Base-by-base conservation (phyloP, 208 protist genomes). In the Leishmania turanica region DNA sequence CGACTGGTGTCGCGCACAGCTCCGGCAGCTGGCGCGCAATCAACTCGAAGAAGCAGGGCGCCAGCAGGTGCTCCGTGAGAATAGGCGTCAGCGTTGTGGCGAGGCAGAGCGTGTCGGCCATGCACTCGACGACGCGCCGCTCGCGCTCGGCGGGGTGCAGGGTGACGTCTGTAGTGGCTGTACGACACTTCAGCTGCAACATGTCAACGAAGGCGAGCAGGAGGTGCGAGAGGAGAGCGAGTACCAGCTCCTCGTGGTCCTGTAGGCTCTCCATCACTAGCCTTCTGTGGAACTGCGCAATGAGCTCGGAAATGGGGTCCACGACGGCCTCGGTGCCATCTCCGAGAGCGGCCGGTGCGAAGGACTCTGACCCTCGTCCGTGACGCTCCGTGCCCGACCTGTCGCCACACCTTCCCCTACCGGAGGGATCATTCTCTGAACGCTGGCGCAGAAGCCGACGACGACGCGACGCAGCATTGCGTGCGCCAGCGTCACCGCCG, bases 81-180 rank as follows among this genome's bases (percentile, higher is more conserved):
- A 96, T 86, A n/a, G 94, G 93, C 17, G 86, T 85, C 31, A 94
- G 75, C 1, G 91, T 88, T 1, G 87, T 93, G 65, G 94, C 82
- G 27, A 96, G 81, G 77, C 88, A 92, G 42, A 97, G 87, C 13
- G 88, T 88, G 82, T 97, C 94, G 19, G 94, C 92, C 75, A 97
- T 89, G 87, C 93, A 91, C 88, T 97, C 92, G 21, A 96, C 90
- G 40, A 96, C 89, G 58, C 79, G 83, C 45, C 80, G 75, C 75
- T 93, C 89, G 37, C 84, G 84, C 68, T 93, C 88, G 2, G 83
- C 80, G 8, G 69, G 75, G 47, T 82, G 37, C 4, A 86, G 81
- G 76, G 74, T 74, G 72, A 13, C 77, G 81, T 89, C 84, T 53
- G 86, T 84, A 54, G 87, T 90, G 24, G 85, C 86, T 34, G 84